Conservation (phyloP, 441 rosid genomes). For the Biscutella auriculata region DNA sequence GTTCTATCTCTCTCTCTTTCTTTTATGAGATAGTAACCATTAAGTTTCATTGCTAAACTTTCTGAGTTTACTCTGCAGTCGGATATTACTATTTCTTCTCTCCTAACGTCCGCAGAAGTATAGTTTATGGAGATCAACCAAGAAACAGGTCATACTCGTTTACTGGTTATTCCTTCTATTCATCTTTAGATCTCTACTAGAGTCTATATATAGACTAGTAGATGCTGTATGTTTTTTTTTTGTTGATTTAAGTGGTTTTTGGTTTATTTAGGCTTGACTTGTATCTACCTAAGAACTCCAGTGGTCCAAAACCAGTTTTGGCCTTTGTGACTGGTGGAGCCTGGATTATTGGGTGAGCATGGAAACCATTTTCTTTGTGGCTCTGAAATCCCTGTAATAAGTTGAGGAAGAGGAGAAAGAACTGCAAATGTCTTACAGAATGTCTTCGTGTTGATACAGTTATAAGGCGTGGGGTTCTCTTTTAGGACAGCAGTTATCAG, state of each 20-base stretch:
- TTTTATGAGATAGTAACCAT: background rate
- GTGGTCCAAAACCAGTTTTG: slow-evolving; percentile 74
- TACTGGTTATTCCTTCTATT: background rate
- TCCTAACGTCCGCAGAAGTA: slow-evolving; percentile 54
- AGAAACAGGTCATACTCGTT: slow-evolving; percentile 60
- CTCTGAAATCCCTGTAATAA: too few species aligned
- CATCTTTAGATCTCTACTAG: background rate
- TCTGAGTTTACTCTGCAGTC: slow-evolving; percentile 46
- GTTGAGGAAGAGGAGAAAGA: background rate
- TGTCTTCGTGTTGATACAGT: slow-evolving; percentile 31
- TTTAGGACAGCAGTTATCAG: slow-evolving; percentile 76
- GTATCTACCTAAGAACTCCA: slow-evolving; percentile 58
- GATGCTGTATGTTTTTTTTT: slow-evolving; percentile 2
- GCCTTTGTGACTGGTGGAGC: slow-evolving; percentile 96
- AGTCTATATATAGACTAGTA: background rate
- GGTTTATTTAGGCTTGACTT: slow-evolving; percentile 66
- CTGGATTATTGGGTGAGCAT: slow-evolving; percentile 89
- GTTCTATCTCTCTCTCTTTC: background rate
- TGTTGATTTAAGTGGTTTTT: background rate
- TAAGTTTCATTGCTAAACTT: slow-evolving; percentile 9
- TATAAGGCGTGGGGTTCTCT: slow-evolving; percentile 93
- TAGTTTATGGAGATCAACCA: slow-evolving; percentile 82
- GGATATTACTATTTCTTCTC: slow-evolving; percentile 88
- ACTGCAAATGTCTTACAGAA: slow-evolving; percentile 7
- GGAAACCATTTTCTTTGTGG: background rate